These are phyloP conservation scores for Avena insularis DNA, from an alignment of 176 grass and related monocot species.

Conservation along the genomic window DNA sequence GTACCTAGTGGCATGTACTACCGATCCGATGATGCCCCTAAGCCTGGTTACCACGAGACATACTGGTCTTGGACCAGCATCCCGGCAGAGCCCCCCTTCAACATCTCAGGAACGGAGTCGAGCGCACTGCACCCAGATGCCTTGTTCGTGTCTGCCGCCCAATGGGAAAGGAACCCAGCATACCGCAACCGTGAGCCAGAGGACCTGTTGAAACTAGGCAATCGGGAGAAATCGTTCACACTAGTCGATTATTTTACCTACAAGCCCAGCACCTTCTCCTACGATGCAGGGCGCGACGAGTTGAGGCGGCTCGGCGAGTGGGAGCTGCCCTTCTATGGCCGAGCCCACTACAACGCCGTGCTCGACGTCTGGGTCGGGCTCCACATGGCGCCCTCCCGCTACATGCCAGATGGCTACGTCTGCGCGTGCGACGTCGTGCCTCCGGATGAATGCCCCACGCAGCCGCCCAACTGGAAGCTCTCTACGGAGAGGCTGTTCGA, in stretches of 20 bases:
- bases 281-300: neutral
- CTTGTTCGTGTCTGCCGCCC: neutral
- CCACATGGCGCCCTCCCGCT: neutral
- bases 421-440: neutral
- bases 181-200: no score
- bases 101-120: neutral
- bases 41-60: neutral
- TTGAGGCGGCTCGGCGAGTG: neutral
- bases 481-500: neutral
- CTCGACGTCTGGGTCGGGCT: neutral
- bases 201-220: no score
- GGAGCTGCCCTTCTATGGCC: neutral
- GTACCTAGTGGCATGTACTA: neutral
- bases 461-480: neutral
- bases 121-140: neutral
- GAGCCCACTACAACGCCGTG: neutral
- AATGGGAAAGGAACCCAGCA: no score
- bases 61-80: slow-evolving; percentile 7
- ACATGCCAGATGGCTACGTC: neutral
- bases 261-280: neutral
- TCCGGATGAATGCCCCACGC: neutral
- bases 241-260: no score
- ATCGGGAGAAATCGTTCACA: no score
- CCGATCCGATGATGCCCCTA: neutral
- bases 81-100: neutral